Conservation (phyloP, 2,329 filamentous ascomycete genomes). For the Talaromyces funiculosus region DNA sequence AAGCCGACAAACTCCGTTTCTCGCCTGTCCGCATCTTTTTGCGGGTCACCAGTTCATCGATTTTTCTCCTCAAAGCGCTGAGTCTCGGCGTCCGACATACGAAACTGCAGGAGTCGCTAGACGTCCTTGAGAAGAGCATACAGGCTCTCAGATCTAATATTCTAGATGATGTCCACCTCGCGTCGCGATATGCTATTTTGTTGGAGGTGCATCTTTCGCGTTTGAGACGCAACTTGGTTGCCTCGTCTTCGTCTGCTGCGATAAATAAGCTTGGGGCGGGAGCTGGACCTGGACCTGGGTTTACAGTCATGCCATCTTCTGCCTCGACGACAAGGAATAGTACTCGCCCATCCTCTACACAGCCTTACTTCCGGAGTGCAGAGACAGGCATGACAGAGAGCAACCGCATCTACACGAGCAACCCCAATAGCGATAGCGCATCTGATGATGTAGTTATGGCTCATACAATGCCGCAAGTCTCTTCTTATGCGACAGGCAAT, state of each 20-base stretch:
- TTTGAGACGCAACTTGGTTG: conserved; percentile 34
- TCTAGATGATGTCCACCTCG: conserved; percentile 49
- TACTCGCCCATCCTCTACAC: conserved; percentile 15
- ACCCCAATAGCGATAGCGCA: background rate
- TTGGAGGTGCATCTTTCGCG: conserved; percentile 44
- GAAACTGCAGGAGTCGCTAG: conserved; percentile 45
- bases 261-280: background rate
- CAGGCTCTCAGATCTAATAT: conserved; percentile 45
- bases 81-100: conserved; percentile 47
- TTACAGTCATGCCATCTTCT: background rate
- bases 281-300: background rate
- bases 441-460: conserved; percentile 3
- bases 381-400: background rate
- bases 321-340: conserved; percentile 1
- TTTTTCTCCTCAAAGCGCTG: conserved; percentile 50
- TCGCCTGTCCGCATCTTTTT: conserved; percentile 51
- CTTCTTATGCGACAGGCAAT: conserved; percentile 8
- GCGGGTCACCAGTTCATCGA: conserved; percentile 50
- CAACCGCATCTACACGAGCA: background rate
- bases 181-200: conserved; percentile 47
- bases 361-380: background rate
- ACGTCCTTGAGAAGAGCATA: conserved; percentile 46
- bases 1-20: conserved; percentile 44
- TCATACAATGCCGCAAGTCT: conserved; percentile 3
- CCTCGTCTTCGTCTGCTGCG: conserved; percentile 15